Base-by-base conservation (phyloP, 768 basidiomycete genomes). In the Leccinum incarnatum region DNA sequence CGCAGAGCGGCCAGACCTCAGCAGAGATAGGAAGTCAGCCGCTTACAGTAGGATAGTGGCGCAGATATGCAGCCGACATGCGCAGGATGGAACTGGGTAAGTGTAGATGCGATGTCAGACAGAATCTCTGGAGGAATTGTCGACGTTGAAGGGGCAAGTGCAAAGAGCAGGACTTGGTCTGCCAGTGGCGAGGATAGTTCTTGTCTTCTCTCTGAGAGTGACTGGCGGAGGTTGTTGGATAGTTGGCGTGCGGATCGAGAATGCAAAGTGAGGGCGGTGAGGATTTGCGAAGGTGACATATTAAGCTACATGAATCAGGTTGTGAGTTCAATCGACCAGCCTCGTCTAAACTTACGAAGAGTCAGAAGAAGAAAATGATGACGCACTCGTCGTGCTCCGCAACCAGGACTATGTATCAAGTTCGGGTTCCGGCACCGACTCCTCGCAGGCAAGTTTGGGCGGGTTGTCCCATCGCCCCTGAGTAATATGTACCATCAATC, bases 31-130 rank as follows among this genome's bases (percentile, higher is more conserved):
- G 8, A 29, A 29, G 27, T 29, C 27, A 29, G 27, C 27, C 27
- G 8, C 27, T 29, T 29, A 29, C 27, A 29, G 27, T 29, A 64
- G n/a, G 76, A 74, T 14, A 82, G 62, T 1, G 82, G 79, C 1
- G 82, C 80, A 11, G 85, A 81, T 47, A 91, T 78, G 65, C 88
- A 90, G 3, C 89, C 89, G 17, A 87, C 68, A 25, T 81, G 77
- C 5, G 73, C 58, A 58, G 68, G 62, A 15, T 76, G 74, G 59
- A 82, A 75, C 4, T 72, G 68, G 2, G 74, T 78, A 6, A 86
- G 67, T 7, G 66, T 62, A 4, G 73, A 65, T 36, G 79, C 78
- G 14, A 79, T 71, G 3, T 65, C 62, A 15, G 79, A 76, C 19
- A 85, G 57, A 29, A 61, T 42, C 6, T 62, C 62, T 47, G 65